phyloP scores from a whole-genome alignment of 371 early-diverging fungal species.

The Apophysomyces trapeziformis region DNA sequence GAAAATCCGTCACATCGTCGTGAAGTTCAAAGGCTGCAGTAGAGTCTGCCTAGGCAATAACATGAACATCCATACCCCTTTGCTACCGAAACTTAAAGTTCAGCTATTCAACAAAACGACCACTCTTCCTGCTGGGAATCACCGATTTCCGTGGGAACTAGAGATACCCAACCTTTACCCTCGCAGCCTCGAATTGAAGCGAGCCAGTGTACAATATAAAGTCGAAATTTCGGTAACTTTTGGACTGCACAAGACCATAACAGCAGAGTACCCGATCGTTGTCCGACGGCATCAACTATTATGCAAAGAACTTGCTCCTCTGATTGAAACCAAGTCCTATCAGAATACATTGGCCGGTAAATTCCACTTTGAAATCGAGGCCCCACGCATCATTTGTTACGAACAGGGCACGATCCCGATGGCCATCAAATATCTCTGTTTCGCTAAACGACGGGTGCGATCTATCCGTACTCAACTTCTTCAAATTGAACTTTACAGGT shows the following conservation, averaged over 20 bases:
- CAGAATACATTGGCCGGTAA: conserved; percentile 43
- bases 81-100: conserved; percentile 43
- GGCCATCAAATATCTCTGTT: conserved; percentile 38
- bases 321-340: conserved; percentile 38
- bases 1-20: conserved; percentile 39
- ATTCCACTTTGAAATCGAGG: conserved; percentile 50
- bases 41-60: conserved; percentile 22
- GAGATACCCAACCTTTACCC: conserved; percentile 46
- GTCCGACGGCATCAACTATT: conserved; percentile 39
- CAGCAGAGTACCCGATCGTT: conserved; percentile 43
- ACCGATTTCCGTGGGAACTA: conserved; percentile 40
- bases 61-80: conserved; percentile 18
- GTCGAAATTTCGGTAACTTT: conserved; percentile 26
- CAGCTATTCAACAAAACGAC: conserved; percentile 29
- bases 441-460: conserved; percentile 36
- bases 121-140: conserved; percentile 35
- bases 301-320: conserved; percentile 37
- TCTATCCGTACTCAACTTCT: conserved; percentile 37
- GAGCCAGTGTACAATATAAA: conserved; percentile 39
- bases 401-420: conserved; percentile 39
- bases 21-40: conserved; percentile 53
- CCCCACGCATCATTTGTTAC: conserved; percentile 39
- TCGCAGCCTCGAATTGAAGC: conserved; percentile 35
- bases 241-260: conserved; percentile 35
- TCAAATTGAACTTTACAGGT: conserved; percentile 48